Evolutionary conservation across 1,284 basidiomycete genomes (phyloP).

Genomic region (Boletus sp.): DNA sequence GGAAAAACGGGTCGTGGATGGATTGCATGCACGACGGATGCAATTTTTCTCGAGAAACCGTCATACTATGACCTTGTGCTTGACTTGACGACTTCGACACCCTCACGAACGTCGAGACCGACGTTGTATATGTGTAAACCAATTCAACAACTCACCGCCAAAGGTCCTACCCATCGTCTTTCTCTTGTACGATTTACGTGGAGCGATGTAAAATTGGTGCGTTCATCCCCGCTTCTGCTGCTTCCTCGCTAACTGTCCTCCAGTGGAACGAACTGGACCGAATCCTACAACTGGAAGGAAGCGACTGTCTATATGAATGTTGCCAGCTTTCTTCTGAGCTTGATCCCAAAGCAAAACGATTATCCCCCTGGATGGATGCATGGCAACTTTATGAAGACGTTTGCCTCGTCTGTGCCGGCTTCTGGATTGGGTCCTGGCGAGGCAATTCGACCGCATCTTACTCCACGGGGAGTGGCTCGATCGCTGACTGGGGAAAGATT

Average conservation of each 20-base stretch:
- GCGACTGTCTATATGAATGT: slow-evolving; percentile 31
- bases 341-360: slow-evolving; percentile 35
- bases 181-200: slow-evolving; percentile 68
- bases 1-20: slow-evolving; percentile 60
- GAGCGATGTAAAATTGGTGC: slow-evolving; percentile 71
- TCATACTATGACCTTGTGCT: slow-evolving; percentile 72
- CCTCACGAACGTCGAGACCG: slow-evolving; percentile 56
- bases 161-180: slow-evolving; percentile 49
- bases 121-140: slow-evolving; percentile 58
- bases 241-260: neutral
- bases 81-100: slow-evolving; percentile 65
- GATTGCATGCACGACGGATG: slow-evolving; percentile 81
- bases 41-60: slow-evolving; percentile 75
- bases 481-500: slow-evolving; percentile 50
- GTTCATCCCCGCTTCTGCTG: slow-evolving; percentile 19
- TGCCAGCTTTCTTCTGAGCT: slow-evolving; percentile 35
- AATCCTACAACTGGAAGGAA: slow-evolving; percentile 52
- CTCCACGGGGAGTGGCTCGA: slow-evolving; percentile 42
- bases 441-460: slow-evolving; percentile 45
- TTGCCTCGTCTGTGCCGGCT: slow-evolving; percentile 70
- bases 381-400: slow-evolving; percentile 81
- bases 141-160: slow-evolving; percentile 33
- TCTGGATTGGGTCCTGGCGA: slow-evolving; percentile 70
- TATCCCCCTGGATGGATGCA: slow-evolving; percentile 61
- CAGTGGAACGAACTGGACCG: slow-evolving; percentile 74